Evolutionary conservation across 2,329 filamentous ascomycete genomes (phyloP).

Genomic region (Dissoconium aciculare): DNA sequence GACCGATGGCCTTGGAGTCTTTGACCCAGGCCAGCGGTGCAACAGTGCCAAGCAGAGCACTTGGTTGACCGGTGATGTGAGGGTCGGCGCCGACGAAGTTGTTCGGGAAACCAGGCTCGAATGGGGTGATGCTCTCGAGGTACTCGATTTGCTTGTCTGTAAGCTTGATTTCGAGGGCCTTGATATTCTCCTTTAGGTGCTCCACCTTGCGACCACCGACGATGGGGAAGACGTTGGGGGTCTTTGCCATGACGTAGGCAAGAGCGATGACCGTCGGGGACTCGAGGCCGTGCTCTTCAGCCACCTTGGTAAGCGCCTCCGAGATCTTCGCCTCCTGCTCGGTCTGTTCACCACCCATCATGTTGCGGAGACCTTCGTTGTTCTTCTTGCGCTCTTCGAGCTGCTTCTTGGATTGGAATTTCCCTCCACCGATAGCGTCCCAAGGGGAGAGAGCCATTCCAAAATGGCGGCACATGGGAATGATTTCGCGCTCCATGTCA

Average conservation of each 20-base stretch:
- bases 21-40: slow-evolving; percentile 19
- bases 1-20: slow-evolving; percentile 19
- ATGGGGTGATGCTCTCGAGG: slow-evolving; percentile 47
- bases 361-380: slow-evolving; percentile 20
- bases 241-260: slow-evolving; percentile 58
- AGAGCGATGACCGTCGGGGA: slow-evolving; percentile 32
- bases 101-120: slow-evolving; percentile 53
- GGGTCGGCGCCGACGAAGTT: slow-evolving; percentile 37
- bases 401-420: slow-evolving; percentile 31
- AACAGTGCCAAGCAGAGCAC: slow-evolving; percentile 14
- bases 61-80: slow-evolving; percentile 15
- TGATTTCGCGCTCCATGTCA: slow-evolving; percentile 39
- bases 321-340: slow-evolving; percentile 40
- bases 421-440: slow-evolving; percentile 33
- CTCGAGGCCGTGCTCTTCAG: slow-evolving; percentile 36
- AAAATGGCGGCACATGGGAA: slow-evolving; percentile 49
- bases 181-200: slow-evolving; percentile 55
- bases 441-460: slow-evolving; percentile 46
- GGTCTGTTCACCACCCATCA: slow-evolving; percentile 16
- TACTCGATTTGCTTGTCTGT: slow-evolving; percentile 47
- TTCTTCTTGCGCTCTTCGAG: slow-evolving; percentile 30
- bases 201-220: slow-evolving; percentile 54
- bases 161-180: slow-evolving; percentile 47
- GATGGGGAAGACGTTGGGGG: slow-evolving; percentile 47
- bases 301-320: slow-evolving; percentile 45